Base-by-base conservation (phyloP, 345 rosid genomes). In the Linum lewisii region DNA sequence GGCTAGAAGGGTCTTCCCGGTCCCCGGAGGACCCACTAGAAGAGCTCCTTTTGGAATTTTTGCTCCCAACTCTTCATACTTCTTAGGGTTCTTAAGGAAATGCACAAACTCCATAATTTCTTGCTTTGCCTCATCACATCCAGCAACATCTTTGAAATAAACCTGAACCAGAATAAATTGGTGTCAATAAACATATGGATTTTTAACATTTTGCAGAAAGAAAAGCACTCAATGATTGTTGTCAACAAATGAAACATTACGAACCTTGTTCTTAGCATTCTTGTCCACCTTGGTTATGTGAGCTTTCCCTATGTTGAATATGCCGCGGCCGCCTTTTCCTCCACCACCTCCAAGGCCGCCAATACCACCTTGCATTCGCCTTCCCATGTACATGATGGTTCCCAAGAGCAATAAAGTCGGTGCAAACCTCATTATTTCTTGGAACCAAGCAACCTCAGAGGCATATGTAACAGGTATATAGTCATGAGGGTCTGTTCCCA, bases 71-170 rank as follows among this genome's bases (percentile, higher is more conserved):
- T 87, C 95, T 77, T 93, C 95, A 25, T 93, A 93, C 71, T 87
- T 93, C 74, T 82, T 87, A 1, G 97, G 99, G 62, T 82, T 89
- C 84, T 89, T 81, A 19, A 93, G 88, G 60, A 89, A 89, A 73
- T 93, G 99, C 51, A 93, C 99, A 66, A 93, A 87, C 71, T 87
- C 99, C 96, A 93, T 89, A 51, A 89, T 85, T 71, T 93, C 99
- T 78, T 85, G 95, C 67, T 93, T 93, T 21, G 99, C 97, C 74
- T 93, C 99, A 21, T 93, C 99, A 57, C 99, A 93, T 20, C 99
- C 99, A 58, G 95, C 99, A 20, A 93, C 99, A 63, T 89, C 99
- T 75, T 87, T 93, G 61, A 93, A 89, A 64, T 71, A 84, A 25
- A 89, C 82, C 96, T 91, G 47, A 42, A 42, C 16, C 2, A 42